Evolutionary conservation across 352 stramenopile species (phyloP).

Genomic region (Phytophthora vignae): DNA sequence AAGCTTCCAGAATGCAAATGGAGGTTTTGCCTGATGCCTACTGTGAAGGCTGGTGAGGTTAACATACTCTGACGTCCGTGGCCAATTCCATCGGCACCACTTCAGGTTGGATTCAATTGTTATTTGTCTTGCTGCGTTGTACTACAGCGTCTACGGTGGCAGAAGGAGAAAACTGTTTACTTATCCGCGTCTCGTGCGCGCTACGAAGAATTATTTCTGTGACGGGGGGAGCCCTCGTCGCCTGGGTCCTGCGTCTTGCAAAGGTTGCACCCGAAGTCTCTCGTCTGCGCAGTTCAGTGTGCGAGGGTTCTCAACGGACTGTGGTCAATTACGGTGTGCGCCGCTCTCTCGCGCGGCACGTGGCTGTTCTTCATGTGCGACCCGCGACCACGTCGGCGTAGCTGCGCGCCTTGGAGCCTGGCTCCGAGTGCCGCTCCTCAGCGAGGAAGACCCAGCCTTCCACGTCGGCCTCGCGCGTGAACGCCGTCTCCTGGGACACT

Average conservation of each 20-base stretch:
- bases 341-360: not conserved
- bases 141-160: slow-evolving; percentile 9
- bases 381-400: slow-evolving; percentile 58
- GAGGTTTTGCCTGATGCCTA: too few species aligned
- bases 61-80: not conserved
- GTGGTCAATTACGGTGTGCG: slow-evolving; percentile 1
- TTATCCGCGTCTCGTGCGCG: slow-evolving; percentile 7
- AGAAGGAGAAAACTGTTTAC: slow-evolving; percentile 14
- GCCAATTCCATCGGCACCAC: slow-evolving; percentile 9
- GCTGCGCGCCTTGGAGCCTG: slow-evolving; percentile 35
- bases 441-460: slow-evolving; percentile 62
- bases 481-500: slow-evolving; percentile 39
- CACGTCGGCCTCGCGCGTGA: slow-evolving; percentile 49
- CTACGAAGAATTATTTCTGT: slow-evolving; percentile 7
- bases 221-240: slow-evolving; percentile 7
- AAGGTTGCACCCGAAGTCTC: not conserved
- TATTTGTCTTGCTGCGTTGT: slow-evolving; percentile 16
- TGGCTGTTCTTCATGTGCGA: slow-evolving; percentile 24
- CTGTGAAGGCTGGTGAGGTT: too few species aligned
- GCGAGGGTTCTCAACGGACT: slow-evolving; percentile 2
- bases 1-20: too few species aligned
- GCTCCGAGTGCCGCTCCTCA: slow-evolving; percentile 30
- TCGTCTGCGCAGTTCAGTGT: not conserved
- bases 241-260: not conserved
- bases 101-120: slow-evolving; percentile 22